These are phyloP conservation scores for Entomortierella beljakovae DNA, from an alignment of 192 early-diverging fungal genomes.

Conservation along the genomic window DNA sequence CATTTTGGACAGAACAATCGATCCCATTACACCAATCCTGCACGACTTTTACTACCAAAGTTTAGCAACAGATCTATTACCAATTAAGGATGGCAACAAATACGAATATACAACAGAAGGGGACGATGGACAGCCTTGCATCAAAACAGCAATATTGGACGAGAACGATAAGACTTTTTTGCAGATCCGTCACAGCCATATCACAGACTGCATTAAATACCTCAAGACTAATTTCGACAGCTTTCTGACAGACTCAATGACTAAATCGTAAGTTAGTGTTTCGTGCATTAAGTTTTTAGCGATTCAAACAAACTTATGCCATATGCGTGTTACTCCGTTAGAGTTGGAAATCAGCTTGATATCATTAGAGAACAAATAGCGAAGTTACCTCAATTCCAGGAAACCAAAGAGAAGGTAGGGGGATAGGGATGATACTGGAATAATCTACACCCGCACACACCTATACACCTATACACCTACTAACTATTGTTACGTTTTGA, in stretches of 20 bases:
- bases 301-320: neutral
- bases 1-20: slow-evolving; percentile 91
- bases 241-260: slow-evolving; percentile 65
- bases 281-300: no score
- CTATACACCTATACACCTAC: no score
- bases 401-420: slow-evolving; percentile 58
- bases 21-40: slow-evolving; percentile 90
- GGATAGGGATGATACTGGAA: neutral
- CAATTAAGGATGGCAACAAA: slow-evolving; percentile 71
- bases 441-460: no score
- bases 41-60: slow-evolving; percentile 99
- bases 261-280: slow-evolving; percentile 30
- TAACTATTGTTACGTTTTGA: no score
- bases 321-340: neutral
- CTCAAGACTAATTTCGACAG: slow-evolving; percentile 78
- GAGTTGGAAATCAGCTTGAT: slow-evolving; percentile 72
- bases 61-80: slow-evolving; percentile 92
- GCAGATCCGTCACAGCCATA: slow-evolving; percentile 83
- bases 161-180: slow-evolving; percentile 86
- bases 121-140: slow-evolving; percentile 61
- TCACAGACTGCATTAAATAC: slow-evolving; percentile 81
- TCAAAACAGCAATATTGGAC: slow-evolving; percentile 69
- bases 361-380: slow-evolving; percentile 87
- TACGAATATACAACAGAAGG: slow-evolving; percentile 67
- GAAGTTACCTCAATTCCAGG: slow-evolving; percentile 89